Evolutionary conservation across 495 filamentous ascomycete species (phyloP).

Genomic region (Filosporella fistucella): DNA sequence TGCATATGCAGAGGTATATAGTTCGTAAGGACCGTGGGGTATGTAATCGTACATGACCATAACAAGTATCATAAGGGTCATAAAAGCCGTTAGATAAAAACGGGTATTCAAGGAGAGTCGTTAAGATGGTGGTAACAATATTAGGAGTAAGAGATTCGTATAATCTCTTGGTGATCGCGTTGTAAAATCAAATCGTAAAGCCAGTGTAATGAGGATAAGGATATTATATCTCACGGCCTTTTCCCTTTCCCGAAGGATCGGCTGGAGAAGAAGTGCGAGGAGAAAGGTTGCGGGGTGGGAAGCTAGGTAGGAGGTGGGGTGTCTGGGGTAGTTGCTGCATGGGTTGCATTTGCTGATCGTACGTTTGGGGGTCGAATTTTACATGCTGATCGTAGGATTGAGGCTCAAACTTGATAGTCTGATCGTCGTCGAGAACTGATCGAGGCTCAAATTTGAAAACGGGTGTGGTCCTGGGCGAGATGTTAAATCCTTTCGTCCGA

Average conservation of each 20-base stretch:
- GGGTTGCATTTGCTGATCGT: slow-evolving; percentile 3
- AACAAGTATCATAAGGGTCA: slow-evolving; percentile 24
- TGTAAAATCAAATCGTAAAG: slow-evolving; percentile 8
- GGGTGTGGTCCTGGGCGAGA: slow-evolving; percentile 23
- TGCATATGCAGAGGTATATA: slow-evolving; percentile 23
- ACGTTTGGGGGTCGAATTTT: slow-evolving; percentile 8
- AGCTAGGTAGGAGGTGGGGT: slow-evolving; percentile 18
- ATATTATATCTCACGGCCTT: slow-evolving; percentile 23
- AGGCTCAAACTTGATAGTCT: slow-evolving; percentile 17
- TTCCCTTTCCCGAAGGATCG: slow-evolving; percentile 21
- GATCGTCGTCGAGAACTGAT: slow-evolving; percentile 15
- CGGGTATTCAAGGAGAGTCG: slow-evolving; percentile 20
- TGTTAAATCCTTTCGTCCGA: slow-evolving; percentile 26
- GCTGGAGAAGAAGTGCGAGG: slow-evolving; percentile 20
- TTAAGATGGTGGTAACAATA: slow-evolving; percentile 17
- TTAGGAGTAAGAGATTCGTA: slow-evolving; percentile 14
- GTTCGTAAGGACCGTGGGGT: slow-evolving; percentile 23
- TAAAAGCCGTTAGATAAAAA: slow-evolving; percentile 14
- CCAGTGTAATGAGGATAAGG: neutral
- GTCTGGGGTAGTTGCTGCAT: slow-evolving; percentile 3
- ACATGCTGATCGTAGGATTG: slow-evolving; percentile 12
- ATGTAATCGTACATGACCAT: slow-evolving; percentile 24
- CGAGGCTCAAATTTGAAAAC: slow-evolving; percentile 19
- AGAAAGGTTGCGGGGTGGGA: slow-evolving; percentile 23
- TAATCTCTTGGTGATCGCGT: slow-evolving; percentile 9